A percentile compares a stretch with the other conserved stretches of the same genome.
Conservation (phyloP, 345 rosid species). For the Excoecaria cochinchinensis region DNA sequence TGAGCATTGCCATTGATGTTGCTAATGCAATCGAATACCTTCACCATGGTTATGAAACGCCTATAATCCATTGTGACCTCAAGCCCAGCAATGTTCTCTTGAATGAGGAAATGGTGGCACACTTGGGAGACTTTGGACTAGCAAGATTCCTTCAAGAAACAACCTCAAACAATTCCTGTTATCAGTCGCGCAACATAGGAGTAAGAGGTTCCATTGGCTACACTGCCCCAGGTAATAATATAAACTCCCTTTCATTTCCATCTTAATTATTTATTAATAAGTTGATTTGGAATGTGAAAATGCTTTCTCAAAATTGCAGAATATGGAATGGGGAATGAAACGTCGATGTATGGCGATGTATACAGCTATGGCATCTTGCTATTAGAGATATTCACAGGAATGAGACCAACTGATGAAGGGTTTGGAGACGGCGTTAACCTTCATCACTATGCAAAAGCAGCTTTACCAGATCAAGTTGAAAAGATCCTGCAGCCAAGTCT, state of each 20-base stretch:
- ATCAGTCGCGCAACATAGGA: constrained; percentile 1
- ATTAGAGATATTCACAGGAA: constrained; percentile 12
- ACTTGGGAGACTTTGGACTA: constrained; percentile 17
- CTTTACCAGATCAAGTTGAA: not conserved
- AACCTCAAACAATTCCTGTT: too few species aligned
- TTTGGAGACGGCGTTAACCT: constrained; percentile 4
- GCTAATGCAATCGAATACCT: constrained; percentile 21
- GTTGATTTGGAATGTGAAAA: not conserved
- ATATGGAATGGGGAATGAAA: constrained; percentile 10
- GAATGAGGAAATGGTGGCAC: constrained; percentile 13
- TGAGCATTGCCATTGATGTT: constrained; percentile 17
- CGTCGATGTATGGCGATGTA: not conserved
- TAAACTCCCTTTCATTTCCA: not conserved
- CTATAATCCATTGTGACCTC: constrained; percentile 18
- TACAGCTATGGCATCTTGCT: constrained; percentile 8
- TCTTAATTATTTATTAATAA: not conserved
- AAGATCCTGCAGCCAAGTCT: too few species aligned
- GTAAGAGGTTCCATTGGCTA: not conserved
- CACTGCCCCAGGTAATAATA: not conserved
- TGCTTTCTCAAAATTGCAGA: constrained; percentile 4
- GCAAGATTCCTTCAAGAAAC: constrained; percentile 12
- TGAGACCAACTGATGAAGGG: not conserved
- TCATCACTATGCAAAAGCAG: constrained; percentile 7
- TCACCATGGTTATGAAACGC: not conserved
- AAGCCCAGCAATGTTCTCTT: constrained; percentile 24